A percentile compares a stretch with the other conserved stretches of the same genome.
phyloP scores from a whole-genome alignment of 768 basidiomycete genomes.

The Leccinum broughii region DNA sequence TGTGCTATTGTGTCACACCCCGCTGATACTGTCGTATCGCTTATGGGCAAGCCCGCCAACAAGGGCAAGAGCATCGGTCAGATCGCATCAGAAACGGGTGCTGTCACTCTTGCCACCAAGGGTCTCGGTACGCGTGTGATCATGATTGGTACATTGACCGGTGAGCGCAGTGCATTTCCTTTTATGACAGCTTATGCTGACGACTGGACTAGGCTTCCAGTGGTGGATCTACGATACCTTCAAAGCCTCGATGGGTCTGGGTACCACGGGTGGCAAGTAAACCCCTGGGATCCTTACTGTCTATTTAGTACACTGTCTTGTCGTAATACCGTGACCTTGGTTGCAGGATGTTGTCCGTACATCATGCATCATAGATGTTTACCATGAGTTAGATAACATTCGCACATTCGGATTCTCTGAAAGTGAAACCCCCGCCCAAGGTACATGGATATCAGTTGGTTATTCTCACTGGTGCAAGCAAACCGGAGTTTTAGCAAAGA shows the following conservation, averaged over 20 bases:
- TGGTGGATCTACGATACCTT: conserved; percentile 93
- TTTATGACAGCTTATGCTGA: background rate
- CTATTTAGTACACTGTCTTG: background rate
- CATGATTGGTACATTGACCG: conserved; percentile 70
- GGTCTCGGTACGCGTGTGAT: conserved; percentile 84
- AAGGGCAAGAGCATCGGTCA: conserved; percentile 74
- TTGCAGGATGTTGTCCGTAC: background rate
- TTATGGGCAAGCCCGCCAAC: conserved; percentile 87
- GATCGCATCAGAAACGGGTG: conserved; percentile 70
- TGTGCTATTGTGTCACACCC: conserved; percentile 96
- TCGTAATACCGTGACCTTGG: conserved; percentile 8
- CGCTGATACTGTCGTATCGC: conserved; percentile 89
- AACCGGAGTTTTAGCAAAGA: too few relatives aligned
- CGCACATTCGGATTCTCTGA: background rate
- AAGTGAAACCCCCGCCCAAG: background rate
- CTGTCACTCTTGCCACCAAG: conserved; percentile 68
- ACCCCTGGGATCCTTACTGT: background rate
- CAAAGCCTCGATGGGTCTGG: conserved; percentile 81
- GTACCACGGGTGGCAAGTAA: conserved; percentile 87
- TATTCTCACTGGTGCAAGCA: too few relatives aligned
- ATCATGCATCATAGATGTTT: conserved; percentile 11
- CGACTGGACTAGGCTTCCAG: conserved; percentile 63
- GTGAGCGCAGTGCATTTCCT: conserved; percentile 19
- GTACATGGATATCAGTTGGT: too few relatives aligned
- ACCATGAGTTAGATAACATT: background rate